Conservation (phyloP, 2,329 filamentous ascomycete species). For the Paecilomyces formosus region DNA sequence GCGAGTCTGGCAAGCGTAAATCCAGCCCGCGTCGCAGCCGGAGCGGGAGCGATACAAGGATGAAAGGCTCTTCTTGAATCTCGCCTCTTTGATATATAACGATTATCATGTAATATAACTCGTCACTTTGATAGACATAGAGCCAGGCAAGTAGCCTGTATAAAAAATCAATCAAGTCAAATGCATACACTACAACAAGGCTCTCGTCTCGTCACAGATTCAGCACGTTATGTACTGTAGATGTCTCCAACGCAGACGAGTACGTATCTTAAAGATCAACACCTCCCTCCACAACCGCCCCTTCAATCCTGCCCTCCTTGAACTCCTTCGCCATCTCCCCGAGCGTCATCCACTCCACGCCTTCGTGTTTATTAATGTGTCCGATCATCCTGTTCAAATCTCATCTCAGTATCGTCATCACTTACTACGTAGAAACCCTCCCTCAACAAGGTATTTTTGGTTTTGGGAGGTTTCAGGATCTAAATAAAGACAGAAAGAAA, state of each 20-base stretch:
- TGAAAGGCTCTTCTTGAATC: background rate
- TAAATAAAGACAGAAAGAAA: too few species aligned
- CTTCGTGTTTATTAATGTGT: conserved; percentile 52
- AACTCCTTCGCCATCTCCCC: conserved; percentile 62
- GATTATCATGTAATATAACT: background rate
- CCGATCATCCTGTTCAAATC: conserved; percentile 63
- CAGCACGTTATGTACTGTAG: too few species aligned
- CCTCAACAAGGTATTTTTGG: too few species aligned
- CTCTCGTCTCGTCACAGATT: background rate
- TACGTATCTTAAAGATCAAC: too few species aligned
- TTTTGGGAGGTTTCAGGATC: too few species aligned
- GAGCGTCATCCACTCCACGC: conserved; percentile 37
- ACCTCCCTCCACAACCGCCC: background rate
- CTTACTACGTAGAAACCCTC: too few species aligned
- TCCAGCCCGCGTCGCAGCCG: conserved; percentile 1
- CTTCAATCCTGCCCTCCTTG: conserved; percentile 34
- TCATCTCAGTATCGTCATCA: too few species aligned
- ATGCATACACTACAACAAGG: background rate
- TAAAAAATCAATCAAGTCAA: background rate
- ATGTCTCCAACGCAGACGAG: too few species aligned
- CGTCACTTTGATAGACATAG: background rate
- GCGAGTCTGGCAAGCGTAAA: background rate
- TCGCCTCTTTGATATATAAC: background rate
- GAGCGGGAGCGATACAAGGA: background rate
- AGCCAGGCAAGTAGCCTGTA: background rate